Evolutionary conservation across 202 grass and related monocot species (phyloP).

Genomic region (Bolboschoenoplectus hybrid): DNA sequence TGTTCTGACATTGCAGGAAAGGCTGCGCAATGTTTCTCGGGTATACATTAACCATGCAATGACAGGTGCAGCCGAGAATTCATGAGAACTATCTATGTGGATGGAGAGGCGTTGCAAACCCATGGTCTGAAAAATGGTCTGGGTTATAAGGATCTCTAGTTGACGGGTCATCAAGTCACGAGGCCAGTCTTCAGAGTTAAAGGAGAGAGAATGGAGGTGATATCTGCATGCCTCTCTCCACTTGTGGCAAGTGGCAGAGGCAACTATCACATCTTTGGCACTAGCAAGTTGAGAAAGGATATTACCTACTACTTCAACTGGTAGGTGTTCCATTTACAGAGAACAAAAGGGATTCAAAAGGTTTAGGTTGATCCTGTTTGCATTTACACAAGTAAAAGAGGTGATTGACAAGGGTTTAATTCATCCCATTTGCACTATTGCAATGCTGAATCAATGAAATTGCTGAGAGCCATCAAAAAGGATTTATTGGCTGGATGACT

Average conservation of each 20-base stretch:
- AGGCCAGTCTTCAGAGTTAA: constrained; percentile 78
- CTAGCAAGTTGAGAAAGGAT: constrained; percentile 77
- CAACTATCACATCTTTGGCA: constrained; percentile 73
- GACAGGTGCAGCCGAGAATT: constrained; percentile 86
- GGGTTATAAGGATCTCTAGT: constrained; percentile 90
- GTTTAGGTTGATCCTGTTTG: not conserved
- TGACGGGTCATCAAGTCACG: constrained; percentile 73
- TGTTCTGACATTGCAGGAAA: constrained; percentile 86
- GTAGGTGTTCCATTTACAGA: constrained; percentile 74
- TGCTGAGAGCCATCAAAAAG: not conserved
- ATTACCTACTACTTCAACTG: constrained; percentile 89
- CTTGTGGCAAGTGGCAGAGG: constrained; percentile 79
- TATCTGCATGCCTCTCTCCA: constrained; percentile 77
- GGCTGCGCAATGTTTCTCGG: constrained; percentile 65
- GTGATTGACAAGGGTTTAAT: constrained; percentile 18
- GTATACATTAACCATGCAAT: constrained; percentile 96
- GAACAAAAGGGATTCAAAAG: constrained; percentile 10
- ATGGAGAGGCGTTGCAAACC: constrained; percentile 82
- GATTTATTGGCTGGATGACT: not conserved
- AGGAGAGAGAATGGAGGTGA: constrained; percentile 80
- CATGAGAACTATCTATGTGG: constrained; percentile 72
- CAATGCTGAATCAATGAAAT: not conserved
- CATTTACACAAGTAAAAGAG: not conserved
- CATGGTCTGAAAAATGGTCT: constrained; percentile 91
- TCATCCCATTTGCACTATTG: constrained; percentile 26